Evolutionary conservation across 768 basidiomycete species (phyloP), one percentile per base, ranked within the genome.

Genomic region (Tricholoma sp.): DNA sequence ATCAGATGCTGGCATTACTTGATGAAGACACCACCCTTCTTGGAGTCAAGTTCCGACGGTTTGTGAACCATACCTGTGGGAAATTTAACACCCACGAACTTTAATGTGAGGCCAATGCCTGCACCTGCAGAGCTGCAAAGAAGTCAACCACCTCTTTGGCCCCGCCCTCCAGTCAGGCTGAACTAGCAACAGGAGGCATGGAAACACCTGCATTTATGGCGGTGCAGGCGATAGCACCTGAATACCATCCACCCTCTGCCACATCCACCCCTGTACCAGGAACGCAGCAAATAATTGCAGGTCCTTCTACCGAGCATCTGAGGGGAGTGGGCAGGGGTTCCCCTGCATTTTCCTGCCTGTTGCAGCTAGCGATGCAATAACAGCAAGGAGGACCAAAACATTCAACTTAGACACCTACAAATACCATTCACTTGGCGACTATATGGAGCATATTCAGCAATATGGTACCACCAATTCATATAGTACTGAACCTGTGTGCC

Each of bases 11-110:
- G 21, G 31, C 29, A 9, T 0, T 58, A 5, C 14, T 58, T 8
- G 52, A 54, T 18, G 39, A 54, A 45, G 34, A 2, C 4, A 58
- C 57, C n/a, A 50, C 19, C 1, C 8, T 41, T 12, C 52, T 58
- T 45, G 46, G 52, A n/a, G 31, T 37, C 8, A 32, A n/a, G 21
- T 53, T 58, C 49, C 37, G 45, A 4, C 52, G 29, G 2, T 58
- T 58, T 54, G 14, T 37, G 21, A n/a, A 32, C 6, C 47, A 58
- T 11, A 39, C 29, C 22, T 58, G 57, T 37, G n/a, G 31, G 16
- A 45, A 24, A 10, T 58, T 54, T 39, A 39, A 45, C 18, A 55
- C 57, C 11, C 10, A n/a, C 2, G 57, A 58, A 43, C 41, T 58
- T 18, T 21, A 29, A 29, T 21, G 35, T 2, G 46, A 58, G 34